Evolutionary conservation across 306 rosid genomes (phyloP).

Genomic region (Medicago lupulina): DNA sequence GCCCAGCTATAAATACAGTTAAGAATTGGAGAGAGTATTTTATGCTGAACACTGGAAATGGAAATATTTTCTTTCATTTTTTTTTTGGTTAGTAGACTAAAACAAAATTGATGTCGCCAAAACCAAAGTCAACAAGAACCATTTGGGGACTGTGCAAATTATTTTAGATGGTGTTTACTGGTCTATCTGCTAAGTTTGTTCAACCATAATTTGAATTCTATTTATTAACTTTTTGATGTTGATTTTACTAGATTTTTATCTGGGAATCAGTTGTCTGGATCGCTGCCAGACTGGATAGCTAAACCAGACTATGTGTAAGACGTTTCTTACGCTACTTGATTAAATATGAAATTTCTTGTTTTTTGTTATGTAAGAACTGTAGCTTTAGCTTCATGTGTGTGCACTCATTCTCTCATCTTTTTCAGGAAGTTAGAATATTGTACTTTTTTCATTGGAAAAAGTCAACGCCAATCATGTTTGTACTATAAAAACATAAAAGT

Average conservation of each 20-base stretch:
- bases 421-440: neutral
- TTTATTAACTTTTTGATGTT: conserved; percentile 27
- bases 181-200: neutral
- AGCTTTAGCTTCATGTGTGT: neutral
- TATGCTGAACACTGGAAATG: neutral
- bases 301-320: conserved; percentile 53
- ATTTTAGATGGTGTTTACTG: conserved; percentile 9
- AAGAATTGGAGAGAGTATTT: neutral
- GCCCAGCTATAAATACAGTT: neutral
- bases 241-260: conserved; percentile 56
- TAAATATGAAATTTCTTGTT: neutral
- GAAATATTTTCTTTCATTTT: conserved; percentile 1
- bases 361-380: neutral
- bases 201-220: conserved; percentile 14
- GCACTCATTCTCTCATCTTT: neutral
- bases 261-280: conserved; percentile 64
- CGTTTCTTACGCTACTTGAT: conserved; percentile 6
- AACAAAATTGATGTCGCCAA: conserved; percentile 1
- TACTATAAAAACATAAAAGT: neutral
- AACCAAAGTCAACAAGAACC: neutral
- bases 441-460: neutral
- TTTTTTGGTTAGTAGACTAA: neutral
- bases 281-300: conserved; percentile 50
- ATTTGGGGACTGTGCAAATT: neutral
- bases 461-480: neutral